Evolutionary conservation across 192 early-diverging fungal genomes (phyloP).

Genomic region (Coemansia sp.): DNA sequence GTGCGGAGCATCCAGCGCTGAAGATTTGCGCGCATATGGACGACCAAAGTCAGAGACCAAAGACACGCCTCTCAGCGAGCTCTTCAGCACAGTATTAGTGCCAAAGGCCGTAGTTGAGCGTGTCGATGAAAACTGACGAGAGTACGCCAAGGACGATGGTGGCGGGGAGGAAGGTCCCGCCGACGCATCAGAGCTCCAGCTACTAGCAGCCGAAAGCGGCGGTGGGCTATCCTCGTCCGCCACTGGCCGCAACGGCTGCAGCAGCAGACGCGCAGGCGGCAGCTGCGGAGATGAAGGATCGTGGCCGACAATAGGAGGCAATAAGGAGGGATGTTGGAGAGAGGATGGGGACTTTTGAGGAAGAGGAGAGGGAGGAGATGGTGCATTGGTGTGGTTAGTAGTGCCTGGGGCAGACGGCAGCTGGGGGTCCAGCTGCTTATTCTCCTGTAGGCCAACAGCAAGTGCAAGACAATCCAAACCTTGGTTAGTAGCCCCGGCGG

Average conservation of each 20-base stretch:
- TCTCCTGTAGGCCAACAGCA: conserved; percentile 52
- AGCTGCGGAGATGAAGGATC: conserved; percentile 4
- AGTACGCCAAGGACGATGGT: conserved; percentile 18
- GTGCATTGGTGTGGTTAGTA: conserved; percentile 18
- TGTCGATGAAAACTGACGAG: conserved; percentile 44
- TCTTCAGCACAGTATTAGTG: conserved; percentile 9
- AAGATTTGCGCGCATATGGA: conserved; percentile 31
- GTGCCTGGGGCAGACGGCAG: conserved; percentile 15
- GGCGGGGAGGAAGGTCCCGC: conserved; percentile 9
- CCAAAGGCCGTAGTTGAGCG: conserved; percentile 32
- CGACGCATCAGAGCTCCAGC: conserved; percentile 40
- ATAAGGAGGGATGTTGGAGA: conserved; percentile 1
- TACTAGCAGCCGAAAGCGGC: conserved; percentile 35
- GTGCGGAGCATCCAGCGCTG: conserved; percentile 17
- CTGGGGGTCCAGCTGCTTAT: conserved; percentile 28
- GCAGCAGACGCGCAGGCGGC: conserved; percentile 7
- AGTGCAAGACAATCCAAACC: conserved; percentile 59
- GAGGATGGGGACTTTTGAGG: conserved; percentile 11
- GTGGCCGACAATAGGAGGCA: conserved; percentile 2
- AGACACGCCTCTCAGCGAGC: conserved; percentile 12
- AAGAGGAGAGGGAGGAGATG: conserved; percentile 15
- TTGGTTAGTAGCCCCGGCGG: conserved; percentile 40
- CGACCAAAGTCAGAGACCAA: conserved; percentile 13
- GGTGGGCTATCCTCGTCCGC: conserved; percentile 20
- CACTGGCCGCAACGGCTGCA: conserved; percentile 13